Base-by-base conservation (phyloP, 768 basidiomycete species). In the Tylopilus subfusipes region DNA sequence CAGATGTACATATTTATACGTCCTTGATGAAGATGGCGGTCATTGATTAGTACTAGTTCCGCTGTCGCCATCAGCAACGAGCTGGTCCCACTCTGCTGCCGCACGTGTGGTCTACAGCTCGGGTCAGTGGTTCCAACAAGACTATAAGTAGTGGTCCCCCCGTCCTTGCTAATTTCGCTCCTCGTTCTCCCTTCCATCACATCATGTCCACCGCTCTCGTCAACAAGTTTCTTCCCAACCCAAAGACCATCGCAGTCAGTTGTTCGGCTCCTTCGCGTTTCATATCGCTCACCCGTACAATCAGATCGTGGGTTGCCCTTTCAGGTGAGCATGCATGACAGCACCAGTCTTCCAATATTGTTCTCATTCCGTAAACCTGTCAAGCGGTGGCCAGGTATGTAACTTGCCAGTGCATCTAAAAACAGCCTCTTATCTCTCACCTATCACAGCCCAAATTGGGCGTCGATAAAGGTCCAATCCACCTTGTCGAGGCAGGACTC, bases 261-360 rank as follows among this genome's bases (percentile, higher is more conserved):
- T n/a, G 13, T 40, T 13, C n/a, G 36, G 16, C 38, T 30, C 33
- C 22, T 54, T 27, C 42, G 22, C 25, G 48, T 38, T 19, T 22
- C 6, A 9, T 2, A 27, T 29, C 30, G n/a, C 57, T 63, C 49
- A 65, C 45, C 54, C 55, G 29, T 50, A 34, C 34, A 45, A 21
- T 42, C 12, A 94, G 88, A 90, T 98, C 63, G 86, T 98, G 27
- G 93, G 92, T 25, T 97, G 94, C 74, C 95, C 95, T 16, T 97
- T 97, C 80, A 93, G 90, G 93, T 92, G 64, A 68, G 83, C 75
- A 16, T 36, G 11, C 29, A 22, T 30, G 8, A 27, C 38, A 14
- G 3, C 46, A 19, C n/a, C 29, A 16, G 11, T 16, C 48, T 52
- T 55, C 30, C 22, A n/a, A n/a, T n/a, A 16, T 48, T 5, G 19